Evolutionary conservation across 129 eudicot genomes (phyloP).

Genomic region (Saposhnikovia divaricata): DNA sequence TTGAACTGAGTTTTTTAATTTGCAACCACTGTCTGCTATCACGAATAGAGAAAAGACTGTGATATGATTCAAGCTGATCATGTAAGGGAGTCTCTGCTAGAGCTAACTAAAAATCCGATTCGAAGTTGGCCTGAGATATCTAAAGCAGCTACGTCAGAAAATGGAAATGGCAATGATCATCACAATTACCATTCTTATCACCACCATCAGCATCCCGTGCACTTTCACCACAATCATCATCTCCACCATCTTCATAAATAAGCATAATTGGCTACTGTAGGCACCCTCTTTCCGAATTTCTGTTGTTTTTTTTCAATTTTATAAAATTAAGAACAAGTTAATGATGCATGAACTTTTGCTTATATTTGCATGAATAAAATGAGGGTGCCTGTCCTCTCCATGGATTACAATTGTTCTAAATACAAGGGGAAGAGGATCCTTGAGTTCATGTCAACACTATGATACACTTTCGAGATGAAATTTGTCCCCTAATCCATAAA

Average conservation of each 20-base stretch:
- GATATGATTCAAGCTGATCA: slow-evolving; percentile 77
- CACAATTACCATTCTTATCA: slow-evolving; percentile 22
- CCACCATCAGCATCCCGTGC: slow-evolving; percentile 32
- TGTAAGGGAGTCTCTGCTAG: slow-evolving; percentile 74
- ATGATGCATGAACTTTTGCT: not conserved
- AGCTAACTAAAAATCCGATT: slow-evolving; percentile 54
- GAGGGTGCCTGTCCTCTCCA: not conserved
- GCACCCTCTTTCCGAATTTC: not conserved
- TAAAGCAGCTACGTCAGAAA: slow-evolving; percentile 23
- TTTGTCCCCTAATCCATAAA: not conserved
- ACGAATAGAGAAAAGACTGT: slow-evolving; percentile 53
- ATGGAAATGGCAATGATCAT: slow-evolving; percentile 22
- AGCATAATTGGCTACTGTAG: not conserved
- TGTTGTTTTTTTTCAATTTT: not conserved
- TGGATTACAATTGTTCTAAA: not conserved
- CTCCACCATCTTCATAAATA: slow-evolving; percentile 23
- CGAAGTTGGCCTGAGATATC: slow-evolving; percentile 43
- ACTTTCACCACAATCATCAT: slow-evolving; percentile 34
- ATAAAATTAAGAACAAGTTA: not conserved
- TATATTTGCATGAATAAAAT: not conserved
- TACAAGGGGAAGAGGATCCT: not conserved
- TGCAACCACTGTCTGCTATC: not conserved
- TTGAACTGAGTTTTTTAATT: not conserved
- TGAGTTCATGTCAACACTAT: not conserved
- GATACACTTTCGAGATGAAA: too few species aligned